Evolutionary conservation across 2,329 filamentous ascomycete species (phyloP).

Genomic region (Dactylellina leptospora): DNA sequence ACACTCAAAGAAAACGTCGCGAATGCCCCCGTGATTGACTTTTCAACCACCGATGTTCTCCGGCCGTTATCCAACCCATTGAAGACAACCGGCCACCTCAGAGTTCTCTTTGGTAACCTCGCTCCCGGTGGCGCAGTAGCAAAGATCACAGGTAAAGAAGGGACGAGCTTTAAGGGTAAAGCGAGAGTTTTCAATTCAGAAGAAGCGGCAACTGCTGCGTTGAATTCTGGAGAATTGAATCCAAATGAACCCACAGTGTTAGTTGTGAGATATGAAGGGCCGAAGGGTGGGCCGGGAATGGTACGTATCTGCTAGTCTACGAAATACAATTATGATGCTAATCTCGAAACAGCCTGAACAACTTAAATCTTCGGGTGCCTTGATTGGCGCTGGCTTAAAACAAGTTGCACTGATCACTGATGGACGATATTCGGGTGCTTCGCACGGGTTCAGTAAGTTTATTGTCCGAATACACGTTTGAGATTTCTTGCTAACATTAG

Average conservation of each 20-base stretch:
- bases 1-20: conserved; percentile 83
- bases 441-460: conserved; percentile 73
- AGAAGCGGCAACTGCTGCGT: conserved; percentile 76
- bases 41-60: conserved; percentile 72
- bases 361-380: conserved; percentile 83
- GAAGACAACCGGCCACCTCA: conserved; percentile 85
- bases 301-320: conserved; percentile 50
- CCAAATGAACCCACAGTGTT: conserved; percentile 84
- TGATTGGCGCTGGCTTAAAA: conserved; percentile 85
- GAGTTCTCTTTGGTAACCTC: conserved; percentile 86
- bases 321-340: neutral
- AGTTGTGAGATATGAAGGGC: conserved; percentile 91
- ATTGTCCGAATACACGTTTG: neutral
- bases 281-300: conserved; percentile 94
- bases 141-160: conserved; percentile 97
- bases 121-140: conserved; percentile 89
- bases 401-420: conserved; percentile 90
- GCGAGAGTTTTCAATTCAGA: conserved; percentile 90
- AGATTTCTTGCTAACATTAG: conserved; percentile 6
- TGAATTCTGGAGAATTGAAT: conserved; percentile 75
- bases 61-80: conserved; percentile 81
- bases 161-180: conserved; percentile 79
- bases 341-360: conserved; percentile 83
- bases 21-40: conserved; percentile 75
- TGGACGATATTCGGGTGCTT: conserved; percentile 81